Evolutionary conservation across 2,329 filamentous ascomycete species (phyloP), one percentile per base, ranked within the genome.

Genomic region (Phoma herbarum): DNA sequence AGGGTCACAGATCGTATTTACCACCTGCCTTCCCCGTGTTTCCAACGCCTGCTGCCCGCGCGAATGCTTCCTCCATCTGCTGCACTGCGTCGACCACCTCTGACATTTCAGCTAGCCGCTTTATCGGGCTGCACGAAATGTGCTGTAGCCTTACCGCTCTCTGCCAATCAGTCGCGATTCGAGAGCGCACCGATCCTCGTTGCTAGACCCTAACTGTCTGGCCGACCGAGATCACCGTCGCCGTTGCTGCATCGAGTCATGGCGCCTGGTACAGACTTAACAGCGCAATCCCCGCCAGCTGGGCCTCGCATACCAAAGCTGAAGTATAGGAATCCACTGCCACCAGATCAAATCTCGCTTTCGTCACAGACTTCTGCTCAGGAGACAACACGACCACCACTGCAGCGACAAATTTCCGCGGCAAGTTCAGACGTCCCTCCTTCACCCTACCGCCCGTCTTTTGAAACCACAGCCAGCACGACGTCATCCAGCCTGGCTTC

Each of bases 401-500:
- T 50, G 33, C 45, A 54, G 20, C 14, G 59, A 52, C 43, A 52
- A 47, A 56, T 31, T 14, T 57, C 57, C 22, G 25, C 53, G 3
- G 37, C 53, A 20, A 59, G 58, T 43, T 54, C 58, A 45, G 47
- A 59, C 39, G 22, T 43, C 14, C 52, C 56, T 48, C 23, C 52
- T 22, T 51, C 57, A 28, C 39, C 44, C 23, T 53, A 35, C 48
- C 54, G 50, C 12, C 61, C 59, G 14, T 64, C 67, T 33, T 63
- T 64, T 44, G 64, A 67, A 46, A 69, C 63, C 50, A 50, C 50
- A n/a, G 57, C 65, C 44, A 68, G 60, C 43, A 49, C 66, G 41
- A 65, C 62, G 53, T 70, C 73, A 65, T 60, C 65, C 69, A 75
- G 69, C 58, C 68, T 74, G 71, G 70, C 73, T 63, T 75, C 73